Percentiles rank a stretch among this genome's conserved stretches.
phyloP scores from a whole-genome alignment of 2,329 filamentous ascomycete genomes.

The Fusarium incarnatum region DNA sequence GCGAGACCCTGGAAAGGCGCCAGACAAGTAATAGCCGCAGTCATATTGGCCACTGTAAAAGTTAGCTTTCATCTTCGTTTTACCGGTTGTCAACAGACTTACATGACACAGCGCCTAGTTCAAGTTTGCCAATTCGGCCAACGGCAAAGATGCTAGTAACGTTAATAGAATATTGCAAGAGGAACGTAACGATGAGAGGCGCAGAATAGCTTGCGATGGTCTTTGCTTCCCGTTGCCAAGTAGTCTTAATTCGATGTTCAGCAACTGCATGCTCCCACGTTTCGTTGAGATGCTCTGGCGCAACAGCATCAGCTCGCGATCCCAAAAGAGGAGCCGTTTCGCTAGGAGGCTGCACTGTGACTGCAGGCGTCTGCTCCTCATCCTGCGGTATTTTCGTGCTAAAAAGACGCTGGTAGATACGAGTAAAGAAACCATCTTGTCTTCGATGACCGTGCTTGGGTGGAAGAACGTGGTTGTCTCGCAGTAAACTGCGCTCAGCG shows the following conservation, averaged over 20 bases:
- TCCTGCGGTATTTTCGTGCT: conserved; percentile 63
- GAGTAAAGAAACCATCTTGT: conserved; percentile 52
- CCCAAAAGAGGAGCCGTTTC: conserved; percentile 58
- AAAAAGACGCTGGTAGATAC: conserved; percentile 62
- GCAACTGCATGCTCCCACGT: conserved; percentile 89
- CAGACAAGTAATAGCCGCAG: conserved; percentile 81
- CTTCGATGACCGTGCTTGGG: conserved; percentile 62
- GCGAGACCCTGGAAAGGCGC: conserved; percentile 86
- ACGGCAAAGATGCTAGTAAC: conserved; percentile 84
- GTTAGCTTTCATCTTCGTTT: conserved; percentile 20
- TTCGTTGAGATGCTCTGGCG: conserved; percentile 70
- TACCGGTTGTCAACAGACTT: conserved; percentile 34
- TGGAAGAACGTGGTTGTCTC: conserved; percentile 74
- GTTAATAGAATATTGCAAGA: conserved; percentile 87
- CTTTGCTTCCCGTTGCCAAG: conserved; percentile 90
- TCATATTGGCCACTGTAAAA: conserved; percentile 71
- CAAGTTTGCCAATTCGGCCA: conserved; percentile 76
- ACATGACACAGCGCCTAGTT: conserved; percentile 59
- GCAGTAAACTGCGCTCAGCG: conserved; percentile 70
- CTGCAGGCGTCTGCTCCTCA: conserved; percentile 54
- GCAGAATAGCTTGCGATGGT: conserved; percentile 78
- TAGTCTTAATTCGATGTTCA: conserved; percentile 84
- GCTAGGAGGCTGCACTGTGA: conserved; percentile 51
- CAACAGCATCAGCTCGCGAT: conserved; percentile 55
- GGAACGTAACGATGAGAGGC: conserved; percentile 76